phyloP scores from a whole-genome alignment of 805 yeast species.

The Yarrowia keelungensis region DNA sequence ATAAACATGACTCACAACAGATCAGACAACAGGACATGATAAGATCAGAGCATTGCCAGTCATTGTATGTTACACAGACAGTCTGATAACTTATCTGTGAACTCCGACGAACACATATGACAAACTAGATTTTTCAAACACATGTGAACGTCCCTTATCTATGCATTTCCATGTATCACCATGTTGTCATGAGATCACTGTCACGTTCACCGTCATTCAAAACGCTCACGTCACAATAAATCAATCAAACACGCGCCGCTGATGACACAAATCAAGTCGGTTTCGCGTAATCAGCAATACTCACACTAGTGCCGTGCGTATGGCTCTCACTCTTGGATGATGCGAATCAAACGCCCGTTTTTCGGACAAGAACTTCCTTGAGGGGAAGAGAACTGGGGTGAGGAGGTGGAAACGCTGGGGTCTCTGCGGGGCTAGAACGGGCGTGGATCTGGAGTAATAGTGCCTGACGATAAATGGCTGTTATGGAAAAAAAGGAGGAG shows the following conservation, averaged over 20 bases:
- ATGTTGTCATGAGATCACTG: neutral
- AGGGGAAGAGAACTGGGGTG: neutral
- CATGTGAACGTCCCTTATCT: neutral
- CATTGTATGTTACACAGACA: too few species aligned
- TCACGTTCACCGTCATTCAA: neutral
- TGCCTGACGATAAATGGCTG: constrained; percentile 9
- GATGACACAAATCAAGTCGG: too few species aligned
- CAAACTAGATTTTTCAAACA: neutral
- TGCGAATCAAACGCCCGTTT: neutral
- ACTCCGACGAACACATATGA: neutral
- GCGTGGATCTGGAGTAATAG: neutral
- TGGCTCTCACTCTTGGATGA: neutral
- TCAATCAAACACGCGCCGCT: too few species aligned
- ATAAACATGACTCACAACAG: neutral
- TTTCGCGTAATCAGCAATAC: neutral
- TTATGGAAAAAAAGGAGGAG: neutral
- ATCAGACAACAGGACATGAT: neutral
- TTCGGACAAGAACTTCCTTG: neutral
- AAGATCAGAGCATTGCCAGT: too few species aligned
- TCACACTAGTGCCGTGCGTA: constrained; percentile 19
- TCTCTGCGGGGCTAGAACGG: neutral
- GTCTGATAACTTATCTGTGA: too few species aligned
- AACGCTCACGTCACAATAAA: neutral
- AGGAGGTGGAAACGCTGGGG: neutral
- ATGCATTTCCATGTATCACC: constrained; percentile 1